Evolutionary conservation across 495 filamentous ascomycete genomes (phyloP).

Genomic region (Friedmanniomyces simplex): DNA sequence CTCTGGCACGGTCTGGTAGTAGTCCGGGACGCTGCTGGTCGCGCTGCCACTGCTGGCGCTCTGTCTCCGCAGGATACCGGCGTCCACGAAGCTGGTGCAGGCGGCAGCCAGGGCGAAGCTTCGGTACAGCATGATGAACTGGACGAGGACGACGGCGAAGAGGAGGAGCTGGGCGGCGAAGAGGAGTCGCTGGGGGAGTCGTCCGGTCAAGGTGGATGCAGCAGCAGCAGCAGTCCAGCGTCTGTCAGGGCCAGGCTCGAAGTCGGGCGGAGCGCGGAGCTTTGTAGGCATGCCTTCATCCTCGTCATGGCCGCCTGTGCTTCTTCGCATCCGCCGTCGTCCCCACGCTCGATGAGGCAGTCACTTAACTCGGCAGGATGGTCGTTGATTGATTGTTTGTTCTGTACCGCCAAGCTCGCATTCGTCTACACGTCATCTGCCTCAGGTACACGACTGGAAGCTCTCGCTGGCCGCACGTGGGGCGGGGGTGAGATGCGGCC

Average conservation of each 20-base stretch:
- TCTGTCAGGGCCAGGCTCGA: not conserved
- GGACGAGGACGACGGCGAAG: slow-evolving; percentile 7
- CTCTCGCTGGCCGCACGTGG: not conserved
- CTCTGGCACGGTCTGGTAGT: slow-evolving; percentile 44
- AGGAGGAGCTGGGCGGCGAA: slow-evolving; percentile 8
- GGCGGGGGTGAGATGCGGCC: not conserved
- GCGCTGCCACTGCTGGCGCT: not conserved
- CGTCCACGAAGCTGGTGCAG: slow-evolving; percentile 2
- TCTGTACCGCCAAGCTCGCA: not conserved
- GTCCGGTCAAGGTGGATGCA: not conserved
- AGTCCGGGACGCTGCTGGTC: slow-evolving; percentile 25
- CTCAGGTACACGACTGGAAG: not conserved
- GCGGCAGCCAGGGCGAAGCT: slow-evolving; percentile 3
- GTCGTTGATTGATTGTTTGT: not conserved
- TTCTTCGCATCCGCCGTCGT: not conserved
- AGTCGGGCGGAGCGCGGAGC: not conserved
- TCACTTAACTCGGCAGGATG: too few species aligned
- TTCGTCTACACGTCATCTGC: not conserved
- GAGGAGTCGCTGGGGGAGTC: not conserved
- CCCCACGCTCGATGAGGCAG: not conserved
- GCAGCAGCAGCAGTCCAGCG: not conserved
- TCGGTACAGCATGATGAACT: slow-evolving; percentile 18
- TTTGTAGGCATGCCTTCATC: not conserved
- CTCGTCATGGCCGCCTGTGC: not conserved
- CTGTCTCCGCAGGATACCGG: not conserved